Conservation (phyloP, 768 basidiomycete genomes). For the Mycena maculata region DNA sequence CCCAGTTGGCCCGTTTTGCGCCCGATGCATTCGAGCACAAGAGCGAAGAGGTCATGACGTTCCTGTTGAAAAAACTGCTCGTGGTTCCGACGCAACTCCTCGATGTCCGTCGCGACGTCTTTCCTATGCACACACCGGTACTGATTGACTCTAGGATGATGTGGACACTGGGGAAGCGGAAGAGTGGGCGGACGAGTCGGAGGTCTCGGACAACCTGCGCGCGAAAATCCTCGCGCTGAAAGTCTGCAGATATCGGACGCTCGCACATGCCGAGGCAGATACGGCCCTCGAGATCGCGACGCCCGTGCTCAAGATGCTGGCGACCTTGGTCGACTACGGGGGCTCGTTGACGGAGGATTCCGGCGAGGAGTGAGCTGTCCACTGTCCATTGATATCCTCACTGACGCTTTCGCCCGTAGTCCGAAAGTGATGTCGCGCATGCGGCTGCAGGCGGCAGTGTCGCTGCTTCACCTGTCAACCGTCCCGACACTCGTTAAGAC, state of each 20-base stretch:
- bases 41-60: conserved; percentile 79
- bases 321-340: conserved; percentile 72
- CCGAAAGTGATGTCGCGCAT: conserved; percentile 78
- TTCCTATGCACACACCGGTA: background rate
- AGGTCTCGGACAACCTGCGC: conserved; percentile 65
- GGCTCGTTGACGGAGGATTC: conserved; percentile 67
- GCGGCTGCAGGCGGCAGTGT: conserved; percentile 84
- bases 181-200: conserved; percentile 83
- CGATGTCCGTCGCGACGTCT: conserved; percentile 53
- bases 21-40: conserved; percentile 82
- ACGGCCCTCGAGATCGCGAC: conserved; percentile 73
- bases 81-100: conserved; percentile 64
- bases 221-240: conserved; percentile 85
- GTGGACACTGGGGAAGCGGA: conserved; percentile 68
- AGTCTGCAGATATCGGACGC: conserved; percentile 82
- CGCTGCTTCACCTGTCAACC: conserved; percentile 80
- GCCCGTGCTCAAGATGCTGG: conserved; percentile 83
- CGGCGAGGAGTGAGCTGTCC: conserved; percentile 59
- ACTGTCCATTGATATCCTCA: background rate
- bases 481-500: conserved; percentile 66
- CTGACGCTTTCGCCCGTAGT: conserved; percentile 45
- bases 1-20: conserved; percentile 75
- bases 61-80: conserved; percentile 77
- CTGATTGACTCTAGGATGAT: conserved; percentile 55
- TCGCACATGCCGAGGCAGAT: conserved; percentile 71